Base-by-base conservation (phyloP, 75 land plant genomes). In the Sequoiadendron giganteum region DNA sequence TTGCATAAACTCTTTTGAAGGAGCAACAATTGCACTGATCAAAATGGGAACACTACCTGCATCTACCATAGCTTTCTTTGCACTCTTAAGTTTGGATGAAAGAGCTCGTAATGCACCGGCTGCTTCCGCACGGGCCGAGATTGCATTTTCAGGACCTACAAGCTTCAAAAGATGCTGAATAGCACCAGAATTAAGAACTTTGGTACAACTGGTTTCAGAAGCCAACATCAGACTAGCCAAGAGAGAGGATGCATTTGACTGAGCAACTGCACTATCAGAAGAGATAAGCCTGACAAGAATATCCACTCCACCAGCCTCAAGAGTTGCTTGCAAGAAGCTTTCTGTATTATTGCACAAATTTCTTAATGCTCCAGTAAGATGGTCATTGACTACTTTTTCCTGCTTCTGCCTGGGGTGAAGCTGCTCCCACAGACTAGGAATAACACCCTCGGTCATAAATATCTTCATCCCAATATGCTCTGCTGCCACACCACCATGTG, bases 371-470 rank as follows among this genome's bases (percentile, higher is more conserved):
- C 99, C 99, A 39, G 97, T 95, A 39, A 97, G 88, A 85, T 94
- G 94, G 28, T 94, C 98, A 65, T 94, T 91, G 2, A 96, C 97
- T 65, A 94, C 90, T 77, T 91, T 89, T 36, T 95, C 97, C 75
- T 94, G 93, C 78, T 92, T 94, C 32, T 88, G 82, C 87, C 80
- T 82, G 16, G 91, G 90, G 77, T 89, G 90, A 19, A 97, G 95
- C 88, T 95, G 96, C 10, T 96, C 92, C 99, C 99, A 97, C 18
- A 97, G 90, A 13, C 91, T 89, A 13, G 97, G 99, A 25, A 97
- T 96, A 5, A 97, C 99, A 40, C 98, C 99, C 91, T 97, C 99
- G 15, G 99, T 97, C 36, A 95, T 90, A 87, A 97, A 97, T 77
- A 97, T 97, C 85, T 93, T 94, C 84, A 94, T 86, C 36, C 99